A percentile compares a stretch with the other conserved stretches of the same genome.
phyloP scores from a whole-genome alignment of 1,139 yeast genomes.

The Kurtzmaniella quercitrusa region DNA sequence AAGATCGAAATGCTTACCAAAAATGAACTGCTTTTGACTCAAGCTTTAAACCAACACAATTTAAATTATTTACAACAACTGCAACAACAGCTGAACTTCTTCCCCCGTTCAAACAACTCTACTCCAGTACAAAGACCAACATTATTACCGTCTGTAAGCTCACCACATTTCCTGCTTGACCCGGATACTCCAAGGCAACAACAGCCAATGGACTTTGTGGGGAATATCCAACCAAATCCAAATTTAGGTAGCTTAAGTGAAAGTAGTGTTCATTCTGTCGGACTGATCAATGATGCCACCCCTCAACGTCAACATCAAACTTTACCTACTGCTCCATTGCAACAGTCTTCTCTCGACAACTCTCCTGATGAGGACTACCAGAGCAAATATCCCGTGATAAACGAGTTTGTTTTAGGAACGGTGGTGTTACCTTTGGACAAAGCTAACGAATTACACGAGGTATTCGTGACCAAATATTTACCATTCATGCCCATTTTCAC shows the following conservation, averaged over 20 bases:
- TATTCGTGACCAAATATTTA: slow-evolving; percentile 61
- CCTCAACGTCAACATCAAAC: not conserved
- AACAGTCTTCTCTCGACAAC: slow-evolving; percentile 1
- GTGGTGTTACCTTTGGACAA: slow-evolving; percentile 61
- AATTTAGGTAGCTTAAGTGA: not conserved
- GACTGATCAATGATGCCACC: not conserved
- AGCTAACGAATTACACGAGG: slow-evolving; percentile 68
- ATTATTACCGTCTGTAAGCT: not conserved
- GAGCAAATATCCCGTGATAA: slow-evolving; percentile 14
- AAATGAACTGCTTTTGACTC: slow-evolving; percentile 64
- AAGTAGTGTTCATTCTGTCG: not conserved
- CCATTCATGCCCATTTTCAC: slow-evolving; percentile 80
- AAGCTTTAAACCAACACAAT: slow-evolving; percentile 51
- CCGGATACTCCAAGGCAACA: not conserved
- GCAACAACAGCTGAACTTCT: slow-evolving; percentile 10
- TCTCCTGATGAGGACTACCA: slow-evolving; percentile 7
- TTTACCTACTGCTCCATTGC: not conserved
- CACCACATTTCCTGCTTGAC: slow-evolving; percentile 2
- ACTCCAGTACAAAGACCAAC: slow-evolving; percentile 10
- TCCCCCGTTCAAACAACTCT: slow-evolving; percentile 8
- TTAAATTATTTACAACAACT: slow-evolving; percentile 25
- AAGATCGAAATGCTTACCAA: slow-evolving; percentile 73
- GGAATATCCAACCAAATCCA: not conserved
- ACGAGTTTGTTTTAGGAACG: slow-evolving; percentile 71
- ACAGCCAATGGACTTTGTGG: not conserved